Evolutionary conservation across 768 basidiomycete species (phyloP), one percentile per base, ranked within the genome.

Genomic region (Stropharia rugosoannulata): DNA sequence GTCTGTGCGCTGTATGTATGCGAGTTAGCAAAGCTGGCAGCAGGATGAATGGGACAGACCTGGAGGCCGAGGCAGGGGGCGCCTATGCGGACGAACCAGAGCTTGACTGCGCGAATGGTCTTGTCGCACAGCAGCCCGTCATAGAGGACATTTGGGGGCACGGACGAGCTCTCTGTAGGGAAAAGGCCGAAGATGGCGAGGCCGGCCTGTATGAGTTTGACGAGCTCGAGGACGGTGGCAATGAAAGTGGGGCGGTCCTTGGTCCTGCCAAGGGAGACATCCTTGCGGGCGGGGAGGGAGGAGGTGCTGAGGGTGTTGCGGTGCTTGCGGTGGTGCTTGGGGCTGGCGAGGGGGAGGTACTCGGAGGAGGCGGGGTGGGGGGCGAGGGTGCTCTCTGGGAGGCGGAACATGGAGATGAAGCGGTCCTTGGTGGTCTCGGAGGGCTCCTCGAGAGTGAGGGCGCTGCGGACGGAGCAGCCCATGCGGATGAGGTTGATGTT

Each of bases 401-500:
- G 73, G 60, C 80, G 79, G 66, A 90, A 93, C 37, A 82, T 81
- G 32, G 83, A 81, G 38, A 85, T 79, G 73, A 93, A 93, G 40
- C 90, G 84, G 55, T 90, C 87, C 64, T 90, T 89, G 1, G 90
- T 90, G 0, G 87, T 77, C 58, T 93, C 89, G 59, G 89, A 92
- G 9, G 90, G 86, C 60, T 89, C 85, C 60, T 91, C 84, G 32
- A 94, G 81, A 13, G 88, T 88, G 47, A 94, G 75, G 0, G 89
- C 91, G 18, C 70, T 75, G 41, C 91, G 80, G n/a, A 89, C 89
- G 49, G 85, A 85, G 65, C 87, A 89, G 2, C 90, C 91, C 82
- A 92, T 86, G n/a, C 92, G 82, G 41, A 91, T 77, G 18, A 94
- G 77, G 68, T 89, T 87, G 62, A 93, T 90, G 64, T 93, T 94